Base-by-base conservation (phyloP, 1,284 basidiomycete species). In the Sporisorium scitamineum region DNA sequence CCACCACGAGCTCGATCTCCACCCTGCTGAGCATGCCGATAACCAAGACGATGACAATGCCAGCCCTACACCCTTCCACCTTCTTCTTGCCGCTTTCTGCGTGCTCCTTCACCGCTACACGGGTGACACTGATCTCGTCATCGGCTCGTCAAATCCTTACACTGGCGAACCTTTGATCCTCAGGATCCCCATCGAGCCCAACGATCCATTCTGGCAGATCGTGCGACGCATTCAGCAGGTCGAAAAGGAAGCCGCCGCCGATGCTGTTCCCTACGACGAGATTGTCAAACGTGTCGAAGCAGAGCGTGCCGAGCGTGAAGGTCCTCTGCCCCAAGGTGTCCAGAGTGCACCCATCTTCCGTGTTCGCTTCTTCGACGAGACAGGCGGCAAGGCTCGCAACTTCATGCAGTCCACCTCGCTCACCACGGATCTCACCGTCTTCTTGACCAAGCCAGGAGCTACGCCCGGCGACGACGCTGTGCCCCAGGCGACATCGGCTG, bases 301-400 rank as follows among this genome's bases (percentile, higher is more conserved):
- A 5, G 79, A 82, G 31, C 68, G 76, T 29, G 59, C 50, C n/a
- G 76, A 70, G 37, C 70, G 76, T 9, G 74, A 79, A 56, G 71
- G 73, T 24, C 61, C 72, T 4, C 51, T 77, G 24, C 64, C 72
- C 2, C 75, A 72, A 42, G 81, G 73, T 37, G 69, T 70, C 6
- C 70, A 69, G 47, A 74, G 66, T 39, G 69, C 79, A 2, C 87
- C 87, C n/a, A 79, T 99, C 39, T 99, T 97, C 88, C 90, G 95
- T 44, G 95, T 98, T 51, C 91, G 95, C 27, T 98, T 98, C 89
- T 95, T 98, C 85, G 96, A 98, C 85, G 93, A 93, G 85, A 94
- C 91, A 3, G 92, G 93, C 72, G 87, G 90, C 52, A 89, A 80
- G 55, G 77, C 84, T 48, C 72, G 78, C 57, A 76, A 90, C 7